Conservation (phyloP, 2,329 filamentous ascomycete genomes). For the Phyllosticta capitalensis region DNA sequence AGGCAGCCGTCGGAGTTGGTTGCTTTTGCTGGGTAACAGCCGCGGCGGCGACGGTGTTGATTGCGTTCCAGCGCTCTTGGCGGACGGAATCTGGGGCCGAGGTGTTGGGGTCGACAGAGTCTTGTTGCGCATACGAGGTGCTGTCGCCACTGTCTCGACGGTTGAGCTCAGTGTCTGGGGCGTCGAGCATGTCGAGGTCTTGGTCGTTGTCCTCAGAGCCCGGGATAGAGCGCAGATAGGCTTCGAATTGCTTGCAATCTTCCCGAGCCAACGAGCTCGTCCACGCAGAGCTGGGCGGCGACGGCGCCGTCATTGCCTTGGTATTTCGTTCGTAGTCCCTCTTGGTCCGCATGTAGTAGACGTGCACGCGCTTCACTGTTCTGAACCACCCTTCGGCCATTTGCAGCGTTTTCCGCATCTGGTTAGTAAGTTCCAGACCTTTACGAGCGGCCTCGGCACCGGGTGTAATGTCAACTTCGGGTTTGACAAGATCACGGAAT, state of each 20-base stretch:
- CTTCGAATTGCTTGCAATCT: constrained; percentile 41
- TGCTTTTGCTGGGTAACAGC: constrained; percentile 13
- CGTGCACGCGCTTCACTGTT: constrained; percentile 45
- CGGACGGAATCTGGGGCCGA: constrained; percentile 12
- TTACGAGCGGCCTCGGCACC: constrained; percentile 38
- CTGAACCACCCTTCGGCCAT: constrained; percentile 49
- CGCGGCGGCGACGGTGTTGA: constrained; percentile 25
- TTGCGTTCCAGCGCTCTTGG: constrained; percentile 31
- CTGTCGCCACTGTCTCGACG: constrained; percentile 15
- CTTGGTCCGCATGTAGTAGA: constrained; percentile 44
- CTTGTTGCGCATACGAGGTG: constrained; percentile 20
- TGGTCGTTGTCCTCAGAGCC: constrained; percentile 19
- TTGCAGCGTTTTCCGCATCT: constrained; percentile 44
- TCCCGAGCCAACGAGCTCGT: constrained; percentile 29
- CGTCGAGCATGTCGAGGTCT: constrained; percentile 25
- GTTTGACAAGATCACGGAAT: constrained; percentile 12
- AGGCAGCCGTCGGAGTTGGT: constrained; percentile 2
- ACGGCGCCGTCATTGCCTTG: constrained; percentile 21
- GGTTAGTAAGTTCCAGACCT: constrained; percentile 41
- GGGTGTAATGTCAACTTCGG: constrained; percentile 6
- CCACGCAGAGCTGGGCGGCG: constrained; percentile 9
- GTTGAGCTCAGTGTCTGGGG: constrained; percentile 17
- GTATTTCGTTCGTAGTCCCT: constrained; percentile 36
- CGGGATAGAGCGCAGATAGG: constrained; percentile 26
- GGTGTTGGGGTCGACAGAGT: constrained; percentile 12